Base-by-base conservation (phyloP, 495 filamentous ascomycete genomes). In the Chaetomium cochliodes region DNA sequence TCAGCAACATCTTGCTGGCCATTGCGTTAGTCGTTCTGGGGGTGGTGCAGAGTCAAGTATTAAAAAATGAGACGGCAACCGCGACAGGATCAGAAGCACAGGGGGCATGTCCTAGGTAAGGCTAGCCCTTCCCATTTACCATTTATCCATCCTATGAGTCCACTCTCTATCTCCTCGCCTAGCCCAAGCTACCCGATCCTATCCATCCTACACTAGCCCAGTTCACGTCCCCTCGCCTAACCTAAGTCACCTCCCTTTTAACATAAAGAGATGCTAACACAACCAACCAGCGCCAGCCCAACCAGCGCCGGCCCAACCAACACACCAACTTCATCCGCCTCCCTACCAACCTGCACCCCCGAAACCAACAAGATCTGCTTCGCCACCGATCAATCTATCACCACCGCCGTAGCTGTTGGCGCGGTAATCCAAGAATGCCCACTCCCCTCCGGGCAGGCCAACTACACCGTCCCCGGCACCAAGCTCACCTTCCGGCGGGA, bases 381-480 rank as follows among this genome's bases (percentile, higher is more conserved):
- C 28, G 58, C 44, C 20, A 60, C 44, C 9, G 30, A 60, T 28
- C 37, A 51, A 23, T 58, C 46, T n/a, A 51, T 22, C 28, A 50
- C 44, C 6, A 13, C 2, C 7, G 58, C 58, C 23, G 42, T 60
- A 2, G 44, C 42, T 0, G 15, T 51, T 0, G 58, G 58, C 9
- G 46, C 39, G 7, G 58, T 51, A 13, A 39, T 30, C 11, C 33
- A 5, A 13, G 58, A 60, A 30, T 60, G 58, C 46, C 58, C 58
- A 16, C 44, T 62, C 11, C 37, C 60, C 13, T 16, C 20, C 5
- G 15, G 15, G 0, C 15, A n/a, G 0, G 23, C 39, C 39, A 51
- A 64, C 59, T 67, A 67, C 39, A 58, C 58, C 26, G 66, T 68
- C 1, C 62, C 66, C 11, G 59, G 59, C 26, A 65, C 66, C 1